Evolutionary conservation across 768 basidiomycete species (phyloP).

Genomic region (Tricholoma furcatifolium): DNA sequence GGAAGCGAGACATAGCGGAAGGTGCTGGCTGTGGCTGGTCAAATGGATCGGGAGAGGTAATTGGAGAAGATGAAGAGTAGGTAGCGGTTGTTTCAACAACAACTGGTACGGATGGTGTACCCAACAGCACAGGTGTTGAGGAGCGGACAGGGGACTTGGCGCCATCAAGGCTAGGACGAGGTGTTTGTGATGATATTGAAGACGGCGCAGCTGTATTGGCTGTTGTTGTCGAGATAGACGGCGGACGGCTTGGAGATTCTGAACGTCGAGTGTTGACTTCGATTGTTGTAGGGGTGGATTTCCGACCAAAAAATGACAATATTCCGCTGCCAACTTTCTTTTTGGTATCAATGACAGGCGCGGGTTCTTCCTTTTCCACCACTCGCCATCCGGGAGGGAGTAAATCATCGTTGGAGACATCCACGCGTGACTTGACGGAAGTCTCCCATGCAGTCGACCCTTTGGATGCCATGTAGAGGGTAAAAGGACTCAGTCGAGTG

Average conservation of each 20-base stretch:
- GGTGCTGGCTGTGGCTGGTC: slow-evolving; percentile 33
- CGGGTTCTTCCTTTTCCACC: slow-evolving; percentile 49
- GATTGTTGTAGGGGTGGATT: slow-evolving; percentile 10
- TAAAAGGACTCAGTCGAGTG: slow-evolving; percentile 62
- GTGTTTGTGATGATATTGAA: slow-evolving; percentile 16
- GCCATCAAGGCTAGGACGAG: slow-evolving; percentile 27
- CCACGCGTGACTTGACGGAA: slow-evolving; percentile 55
- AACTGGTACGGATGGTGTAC: slow-evolving; percentile 5
- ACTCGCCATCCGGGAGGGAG: slow-evolving; percentile 74
- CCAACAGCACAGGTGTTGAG: slow-evolving; percentile 12
- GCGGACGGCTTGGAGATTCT: slow-evolving; percentile 12
- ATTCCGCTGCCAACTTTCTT: slow-evolving; percentile 57
- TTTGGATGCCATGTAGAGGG: slow-evolving; percentile 66
- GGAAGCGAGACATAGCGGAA: slow-evolving; percentile 82
- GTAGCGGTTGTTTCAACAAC: background rate
- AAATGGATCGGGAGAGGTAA: slow-evolving; percentile 15
- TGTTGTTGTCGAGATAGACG: slow-evolving; percentile 3
- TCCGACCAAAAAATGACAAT: slow-evolving; percentile 73
- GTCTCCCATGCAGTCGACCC: slow-evolving; percentile 78
- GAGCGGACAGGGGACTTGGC: slow-evolving; percentile 4
- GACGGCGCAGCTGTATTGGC: slow-evolving; percentile 12
- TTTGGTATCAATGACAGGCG: slow-evolving; percentile 34
- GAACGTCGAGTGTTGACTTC: slow-evolving; percentile 13
- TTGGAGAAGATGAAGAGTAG: slow-evolving; percentile 11
- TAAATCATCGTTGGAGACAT: slow-evolving; percentile 50